phyloP scores from a whole-genome alignment of 208 protist genomes.

The Leishmania amazonensis region DNA sequence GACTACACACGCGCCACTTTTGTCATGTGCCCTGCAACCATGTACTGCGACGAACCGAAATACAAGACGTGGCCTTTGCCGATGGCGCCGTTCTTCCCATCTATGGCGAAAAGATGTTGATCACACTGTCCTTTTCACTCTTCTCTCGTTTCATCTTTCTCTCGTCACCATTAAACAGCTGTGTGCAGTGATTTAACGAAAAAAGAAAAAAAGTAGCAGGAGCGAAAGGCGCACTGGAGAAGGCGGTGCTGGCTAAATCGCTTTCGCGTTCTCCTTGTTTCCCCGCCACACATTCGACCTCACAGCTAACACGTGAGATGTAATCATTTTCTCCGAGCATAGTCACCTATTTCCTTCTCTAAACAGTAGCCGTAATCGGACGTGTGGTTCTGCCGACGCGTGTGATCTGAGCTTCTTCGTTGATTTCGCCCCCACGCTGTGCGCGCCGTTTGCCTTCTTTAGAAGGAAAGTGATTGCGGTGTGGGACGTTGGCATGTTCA shows the following conservation, averaged over 20 bases:
- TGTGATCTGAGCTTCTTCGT: not conserved
- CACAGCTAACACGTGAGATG: not conserved
- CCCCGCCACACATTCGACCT: not conserved
- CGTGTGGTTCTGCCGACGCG: conserved; percentile 1
- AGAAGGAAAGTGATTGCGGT: conserved; percentile 1
- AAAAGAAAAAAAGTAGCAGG: not conserved
- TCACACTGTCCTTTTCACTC: not conserved
- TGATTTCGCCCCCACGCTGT: not conserved
- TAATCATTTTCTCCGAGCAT: not conserved
- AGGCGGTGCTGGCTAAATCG: not conserved
- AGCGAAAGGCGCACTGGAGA: not conserved
- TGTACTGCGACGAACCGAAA: not conserved
- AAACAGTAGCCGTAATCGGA: not conserved
- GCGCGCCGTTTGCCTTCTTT: not conserved
- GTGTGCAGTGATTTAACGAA: not conserved
- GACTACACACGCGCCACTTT: not conserved
- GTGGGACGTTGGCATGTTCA: conserved; percentile 21
- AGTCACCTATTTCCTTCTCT: not conserved
- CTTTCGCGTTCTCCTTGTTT: not conserved
- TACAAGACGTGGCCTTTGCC: not conserved
- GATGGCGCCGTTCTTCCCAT: not conserved
- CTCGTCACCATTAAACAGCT: not conserved
- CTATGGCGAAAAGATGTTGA: too few species aligned
- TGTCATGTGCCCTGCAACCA: not conserved
- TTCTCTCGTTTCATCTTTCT: conserved; percentile 5